Evolutionary conservation across 2,329 filamentous ascomycete genomes (phyloP).

Genomic region (Hypoxylon sp.): DNA sequence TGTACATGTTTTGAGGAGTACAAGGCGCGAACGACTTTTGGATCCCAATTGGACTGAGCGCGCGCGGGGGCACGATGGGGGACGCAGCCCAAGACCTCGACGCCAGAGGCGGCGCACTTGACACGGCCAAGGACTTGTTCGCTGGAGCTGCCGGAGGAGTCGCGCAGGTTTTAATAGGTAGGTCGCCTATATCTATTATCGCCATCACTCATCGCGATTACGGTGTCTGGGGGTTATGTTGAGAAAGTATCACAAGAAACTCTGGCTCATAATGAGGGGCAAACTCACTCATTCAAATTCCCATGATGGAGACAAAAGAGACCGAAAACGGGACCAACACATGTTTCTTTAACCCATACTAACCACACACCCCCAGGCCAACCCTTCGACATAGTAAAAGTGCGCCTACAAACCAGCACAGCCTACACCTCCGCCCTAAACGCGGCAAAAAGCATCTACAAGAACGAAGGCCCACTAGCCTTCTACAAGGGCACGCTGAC

Average conservation of each 20-base stretch:
- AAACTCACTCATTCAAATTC: not conserved
- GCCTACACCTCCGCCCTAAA: conserved; percentile 84
- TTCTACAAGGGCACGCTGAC: conserved; percentile 98
- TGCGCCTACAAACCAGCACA: conserved; percentile 89
- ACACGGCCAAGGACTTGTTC: conserved; percentile 89
- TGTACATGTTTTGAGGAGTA: conserved; percentile 2
- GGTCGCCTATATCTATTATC: conserved; percentile 53
- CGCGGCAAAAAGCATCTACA: conserved; percentile 85
- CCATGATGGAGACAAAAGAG: not conserved
- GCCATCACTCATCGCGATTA: not conserved
- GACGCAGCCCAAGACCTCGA: conserved; percentile 51
- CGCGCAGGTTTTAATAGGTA: conserved; percentile 93
- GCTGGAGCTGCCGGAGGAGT: conserved; percentile 91
- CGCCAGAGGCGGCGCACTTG: conserved; percentile 57
- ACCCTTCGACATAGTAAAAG: conserved; percentile 94
- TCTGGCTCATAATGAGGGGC: not conserved
- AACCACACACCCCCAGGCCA: conserved; percentile 62
- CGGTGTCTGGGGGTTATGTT: not conserved
- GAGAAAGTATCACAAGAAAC: not conserved
- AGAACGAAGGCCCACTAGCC: conserved; percentile 86
- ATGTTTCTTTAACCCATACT: not conserved
- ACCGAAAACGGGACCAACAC: not conserved
- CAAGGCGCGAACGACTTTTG: not conserved
- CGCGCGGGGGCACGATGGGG: conserved; percentile 48
- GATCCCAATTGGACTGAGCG: conserved; percentile 23